phyloP scores from a whole-genome alignment of 192 early-diverging fungal species.

The Gaertneriomyces semiglobifer region DNA sequence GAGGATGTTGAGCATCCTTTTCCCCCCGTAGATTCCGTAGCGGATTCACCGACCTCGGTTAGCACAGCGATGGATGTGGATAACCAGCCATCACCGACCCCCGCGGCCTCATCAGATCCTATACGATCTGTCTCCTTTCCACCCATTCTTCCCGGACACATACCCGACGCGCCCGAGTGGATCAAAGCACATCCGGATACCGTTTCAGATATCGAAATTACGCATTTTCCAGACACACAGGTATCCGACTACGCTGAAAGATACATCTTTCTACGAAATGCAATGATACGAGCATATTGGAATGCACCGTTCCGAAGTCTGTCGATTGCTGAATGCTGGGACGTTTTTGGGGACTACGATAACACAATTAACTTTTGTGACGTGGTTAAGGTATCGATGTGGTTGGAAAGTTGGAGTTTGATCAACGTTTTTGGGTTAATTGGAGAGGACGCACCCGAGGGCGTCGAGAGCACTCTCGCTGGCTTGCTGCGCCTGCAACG shows the following conservation, averaged over 20 bases:
- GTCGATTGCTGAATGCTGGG: conserved; percentile 16
- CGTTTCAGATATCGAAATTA: no score
- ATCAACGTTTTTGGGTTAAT: conserved; percentile 19
- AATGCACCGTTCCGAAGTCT: conserved; percentile 1
- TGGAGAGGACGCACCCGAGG: neutral
- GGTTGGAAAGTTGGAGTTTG: conserved; percentile 22
- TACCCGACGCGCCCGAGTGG: neutral
- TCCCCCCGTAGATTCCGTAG: no score
- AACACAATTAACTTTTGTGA: neutral
- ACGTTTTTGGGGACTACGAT: neutral
- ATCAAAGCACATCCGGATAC: neutral
- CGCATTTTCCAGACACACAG: no score
- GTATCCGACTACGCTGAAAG: neutral
- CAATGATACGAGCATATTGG: conserved; percentile 14
- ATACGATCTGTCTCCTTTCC: conserved; percentile 9
- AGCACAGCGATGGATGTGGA: no score
- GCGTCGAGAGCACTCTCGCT: neutral
- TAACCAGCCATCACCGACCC: neutral
- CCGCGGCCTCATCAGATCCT: neutral
- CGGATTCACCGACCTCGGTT: no score
- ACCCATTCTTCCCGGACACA: neutral
- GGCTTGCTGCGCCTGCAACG: neutral
- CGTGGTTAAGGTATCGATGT: conserved; percentile 9
- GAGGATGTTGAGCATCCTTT: neutral
- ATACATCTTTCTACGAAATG: conserved; percentile 21